phyloP scores from a whole-genome alignment of 1,284 basidiomycete species.

The Gymnopus androsaceus region DNA sequence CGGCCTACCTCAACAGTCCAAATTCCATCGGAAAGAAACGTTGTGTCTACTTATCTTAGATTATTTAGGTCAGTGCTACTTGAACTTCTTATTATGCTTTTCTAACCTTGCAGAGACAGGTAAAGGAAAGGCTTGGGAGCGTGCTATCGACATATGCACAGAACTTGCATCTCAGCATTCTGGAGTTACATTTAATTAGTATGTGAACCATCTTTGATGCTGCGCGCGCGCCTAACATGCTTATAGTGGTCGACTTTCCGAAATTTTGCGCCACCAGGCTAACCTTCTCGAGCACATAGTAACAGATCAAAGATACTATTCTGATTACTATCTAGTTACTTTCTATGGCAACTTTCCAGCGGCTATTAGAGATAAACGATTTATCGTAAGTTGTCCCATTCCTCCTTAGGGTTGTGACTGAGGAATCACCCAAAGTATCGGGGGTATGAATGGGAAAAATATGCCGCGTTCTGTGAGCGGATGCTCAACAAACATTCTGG shows the following conservation, averaged over 20 bases:
- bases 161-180: conserved; percentile 86
- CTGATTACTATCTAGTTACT: conserved; percentile 92
- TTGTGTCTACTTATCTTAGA: conserved; percentile 84
- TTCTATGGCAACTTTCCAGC: conserved; percentile 91
- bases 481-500: conserved; percentile 92
- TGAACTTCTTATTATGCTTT: neutral
- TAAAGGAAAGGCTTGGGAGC: conserved; percentile 96
- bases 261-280: conserved; percentile 85
- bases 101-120: conserved; percentile 46
- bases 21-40: conserved; percentile 93
- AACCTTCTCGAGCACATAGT: conserved; percentile 83
- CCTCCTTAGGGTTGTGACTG: neutral
- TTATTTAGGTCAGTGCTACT: conserved; percentile 65
- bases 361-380: conserved; percentile 83
- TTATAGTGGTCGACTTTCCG: conserved; percentile 72
- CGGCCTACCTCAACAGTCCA: conserved; percentile 87
- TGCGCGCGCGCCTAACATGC: conserved; percentile 14
- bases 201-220: conserved; percentile 30
- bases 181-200: conserved; percentile 90
- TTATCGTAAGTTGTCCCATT: conserved; percentile 60
- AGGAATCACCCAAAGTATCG: conserved; percentile 63
- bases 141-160: conserved; percentile 90
- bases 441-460: conserved; percentile 90
- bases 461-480: conserved; percentile 85
- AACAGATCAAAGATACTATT: conserved; percentile 79